These are phyloP conservation scores for Venturia oleaginea DNA, from an alignment of 2,329 filamentous ascomycete genomes.

Conservation along the genomic window DNA sequence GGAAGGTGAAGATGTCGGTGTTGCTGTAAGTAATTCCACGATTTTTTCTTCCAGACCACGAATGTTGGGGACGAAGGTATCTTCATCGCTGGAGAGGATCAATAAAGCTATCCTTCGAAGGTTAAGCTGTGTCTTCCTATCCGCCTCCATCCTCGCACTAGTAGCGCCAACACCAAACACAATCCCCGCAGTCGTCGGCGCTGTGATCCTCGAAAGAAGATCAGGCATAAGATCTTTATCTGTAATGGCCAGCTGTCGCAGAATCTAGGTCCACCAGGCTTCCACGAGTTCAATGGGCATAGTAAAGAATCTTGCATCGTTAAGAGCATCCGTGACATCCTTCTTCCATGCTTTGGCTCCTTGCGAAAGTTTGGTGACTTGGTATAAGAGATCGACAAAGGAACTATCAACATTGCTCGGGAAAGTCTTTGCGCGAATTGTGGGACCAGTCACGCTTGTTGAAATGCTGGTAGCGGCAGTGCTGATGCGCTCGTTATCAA, in stretches of 20 bases:
- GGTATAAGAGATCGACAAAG: conserved; percentile 63
- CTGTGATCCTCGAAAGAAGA: conserved; percentile 64
- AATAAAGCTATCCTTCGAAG: conserved; percentile 74
- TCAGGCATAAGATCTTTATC: conserved; percentile 88
- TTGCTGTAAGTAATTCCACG: conserved; percentile 76
- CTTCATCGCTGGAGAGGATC: conserved; percentile 64
- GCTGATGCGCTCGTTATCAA: conserved; percentile 75
- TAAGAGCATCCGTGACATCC: conserved; percentile 85
- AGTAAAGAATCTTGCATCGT: conserved; percentile 79
- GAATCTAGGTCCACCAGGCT: conserved; percentile 69
- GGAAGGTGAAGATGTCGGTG: conserved; percentile 81
- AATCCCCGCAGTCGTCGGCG: conserved; percentile 87
- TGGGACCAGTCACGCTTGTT: conserved; percentile 70
- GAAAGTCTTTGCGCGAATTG: conserved; percentile 75
- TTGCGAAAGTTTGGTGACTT: conserved; percentile 67
- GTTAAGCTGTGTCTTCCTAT: conserved; percentile 84
- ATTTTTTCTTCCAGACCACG: conserved; percentile 69
- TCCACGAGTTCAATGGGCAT: conserved; percentile 56
- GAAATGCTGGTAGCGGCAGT: conserved; percentile 74
- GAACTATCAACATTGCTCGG: conserved; percentile 71
- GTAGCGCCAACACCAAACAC: conserved; percentile 98
- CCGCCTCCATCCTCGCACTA: conserved; percentile 87
- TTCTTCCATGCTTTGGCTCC: conserved; percentile 89
- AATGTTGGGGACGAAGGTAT: conserved; percentile 73
- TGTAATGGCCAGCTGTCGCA: conserved; percentile 73